Conservation (phyloP, 2,329 filamentous ascomycete species). For the Coniochaeta ligniaria region DNA sequence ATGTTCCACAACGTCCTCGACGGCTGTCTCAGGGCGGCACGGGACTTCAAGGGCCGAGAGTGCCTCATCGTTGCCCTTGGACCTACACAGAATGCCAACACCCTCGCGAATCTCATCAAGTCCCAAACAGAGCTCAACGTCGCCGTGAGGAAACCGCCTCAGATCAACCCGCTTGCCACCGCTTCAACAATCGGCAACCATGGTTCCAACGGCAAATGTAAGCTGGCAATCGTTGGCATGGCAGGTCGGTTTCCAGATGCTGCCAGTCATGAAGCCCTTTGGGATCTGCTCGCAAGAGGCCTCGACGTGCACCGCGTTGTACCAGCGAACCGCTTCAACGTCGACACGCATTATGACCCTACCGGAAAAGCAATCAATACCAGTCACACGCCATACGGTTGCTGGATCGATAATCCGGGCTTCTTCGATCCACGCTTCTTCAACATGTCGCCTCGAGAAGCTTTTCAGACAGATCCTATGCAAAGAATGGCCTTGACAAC, state of each 20-base stretch:
- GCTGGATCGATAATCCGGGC: conserved; percentile 67
- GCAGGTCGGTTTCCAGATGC: conserved; percentile 71
- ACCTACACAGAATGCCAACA: conserved; percentile 40
- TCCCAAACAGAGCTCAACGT: conserved; percentile 34
- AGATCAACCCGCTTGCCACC: conserved; percentile 25
- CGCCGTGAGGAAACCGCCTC: conserved; percentile 28
- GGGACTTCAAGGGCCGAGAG: conserved; percentile 27
- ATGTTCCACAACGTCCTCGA: conserved; percentile 40
- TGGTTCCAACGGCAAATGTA: conserved; percentile 44
- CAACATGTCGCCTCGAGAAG: conserved; percentile 80
- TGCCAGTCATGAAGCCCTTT: conserved; percentile 62
- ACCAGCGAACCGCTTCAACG: conserved; percentile 67
- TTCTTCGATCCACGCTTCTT: conserved; percentile 80
- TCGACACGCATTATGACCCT: conserved; percentile 62
- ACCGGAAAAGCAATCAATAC: conserved; percentile 70
- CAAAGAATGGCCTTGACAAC: conserved; percentile 69
- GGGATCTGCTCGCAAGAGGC: conserved; percentile 68
- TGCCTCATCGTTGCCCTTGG: conserved; percentile 43
- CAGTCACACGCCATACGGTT: conserved; percentile 68
- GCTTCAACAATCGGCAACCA: conserved; percentile 35
- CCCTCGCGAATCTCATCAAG: conserved; percentile 34
- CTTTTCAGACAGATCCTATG: conserved; percentile 74
- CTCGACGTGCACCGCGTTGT: conserved; percentile 65
- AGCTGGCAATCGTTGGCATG: conserved; percentile 82
- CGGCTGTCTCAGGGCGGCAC: conserved; percentile 35